phyloP scores from a whole-genome alignment of 441 rosid genomes.

The Gossypium schwendimanii region DNA sequence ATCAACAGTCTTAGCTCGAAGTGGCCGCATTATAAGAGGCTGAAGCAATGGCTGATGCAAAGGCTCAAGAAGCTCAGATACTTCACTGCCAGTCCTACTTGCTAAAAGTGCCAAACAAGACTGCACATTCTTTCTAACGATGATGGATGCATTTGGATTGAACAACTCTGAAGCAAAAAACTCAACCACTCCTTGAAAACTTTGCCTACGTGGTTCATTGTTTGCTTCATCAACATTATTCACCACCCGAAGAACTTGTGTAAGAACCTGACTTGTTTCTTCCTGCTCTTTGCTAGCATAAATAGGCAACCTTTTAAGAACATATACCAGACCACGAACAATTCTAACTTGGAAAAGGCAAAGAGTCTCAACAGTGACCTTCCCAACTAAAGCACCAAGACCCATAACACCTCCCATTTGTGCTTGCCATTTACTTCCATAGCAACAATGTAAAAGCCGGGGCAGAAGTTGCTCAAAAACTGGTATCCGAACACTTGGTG shows the following conservation, averaged over 20 bases:
- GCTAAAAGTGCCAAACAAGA: constrained; percentile 93
- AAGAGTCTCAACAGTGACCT: constrained; percentile 86
- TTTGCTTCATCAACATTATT: constrained; percentile 93
- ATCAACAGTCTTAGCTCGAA: constrained; percentile 84
- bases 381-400: constrained; percentile 89
- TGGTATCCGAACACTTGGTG: constrained; percentile 82
- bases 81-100: constrained; percentile 95
- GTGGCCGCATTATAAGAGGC: constrained; percentile 81
- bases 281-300: constrained; percentile 93
- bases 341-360: constrained; percentile 80
- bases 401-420: constrained; percentile 99
- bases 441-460: constrained; percentile 91
- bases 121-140: constrained; percentile 89
- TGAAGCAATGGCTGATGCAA: constrained; percentile 85
- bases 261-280: constrained; percentile 95
- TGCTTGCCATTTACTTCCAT: constrained; percentile 94
- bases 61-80: constrained; percentile 89
- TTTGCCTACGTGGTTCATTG: constrained; percentile 78
- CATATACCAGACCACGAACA: constrained; percentile 84
- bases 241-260: constrained; percentile 91
- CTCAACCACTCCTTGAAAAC: constrained; percentile 86
- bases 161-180: constrained; percentile 91
- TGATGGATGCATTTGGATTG: constrained; percentile 75
- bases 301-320: constrained; percentile 83
- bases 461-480: constrained; percentile 97